Percentiles rank a stretch among this genome's conserved stretches.
These are phyloP conservation scores for Kwoniella bestiolae DNA, from an alignment of 768 basidiomycete genomes.

Conservation along the genomic window DNA sequence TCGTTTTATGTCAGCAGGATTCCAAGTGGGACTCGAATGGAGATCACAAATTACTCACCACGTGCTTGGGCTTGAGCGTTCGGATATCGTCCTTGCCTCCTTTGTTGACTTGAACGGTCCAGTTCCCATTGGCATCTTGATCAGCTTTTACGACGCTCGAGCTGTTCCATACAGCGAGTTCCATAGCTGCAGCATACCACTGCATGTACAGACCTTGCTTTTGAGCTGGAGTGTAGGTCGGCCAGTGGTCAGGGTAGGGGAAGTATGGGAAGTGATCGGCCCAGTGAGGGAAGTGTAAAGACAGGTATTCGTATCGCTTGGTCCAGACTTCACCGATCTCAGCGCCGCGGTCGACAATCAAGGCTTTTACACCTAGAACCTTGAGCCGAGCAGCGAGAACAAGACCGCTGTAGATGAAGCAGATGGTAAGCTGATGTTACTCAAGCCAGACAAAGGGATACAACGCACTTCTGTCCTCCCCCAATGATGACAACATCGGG, in stretches of 20 bases:
- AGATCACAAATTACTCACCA: constrained; percentile 11
- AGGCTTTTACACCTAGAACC: constrained; percentile 62
- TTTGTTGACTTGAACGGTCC: constrained; percentile 28
- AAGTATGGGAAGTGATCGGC: constrained; percentile 61
- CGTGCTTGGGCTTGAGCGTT: constrained; percentile 22
- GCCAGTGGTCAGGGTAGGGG: constrained; percentile 50
- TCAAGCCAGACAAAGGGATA: no score
- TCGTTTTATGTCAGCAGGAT: no score
- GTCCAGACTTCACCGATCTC: constrained; percentile 51
- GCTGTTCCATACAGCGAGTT: constrained; percentile 25
- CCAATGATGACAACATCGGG: constrained; percentile 33
- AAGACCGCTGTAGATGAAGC: constrained; percentile 60
- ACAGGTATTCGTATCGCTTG: constrained; percentile 68
- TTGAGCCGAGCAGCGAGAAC: constrained; percentile 68
- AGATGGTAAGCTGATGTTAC: background rate
- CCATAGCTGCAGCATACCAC: constrained; percentile 31
- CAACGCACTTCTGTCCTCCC: constrained; percentile 34
- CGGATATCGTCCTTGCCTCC: constrained; percentile 3
- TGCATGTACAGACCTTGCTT: constrained; percentile 56
- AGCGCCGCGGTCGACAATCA: constrained; percentile 65
- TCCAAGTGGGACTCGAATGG: no score
- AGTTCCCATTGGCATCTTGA: constrained; percentile 17
- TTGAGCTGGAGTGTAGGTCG: constrained; percentile 48
- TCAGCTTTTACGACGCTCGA: constrained; percentile 12
- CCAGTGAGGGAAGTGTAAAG: constrained; percentile 61